Percentiles rank a stretch among this genome's conserved stretches.
Evolutionary conservation across 2,329 filamentous ascomycete species (phyloP).

Genomic region (Cercospora sp.): DNA sequence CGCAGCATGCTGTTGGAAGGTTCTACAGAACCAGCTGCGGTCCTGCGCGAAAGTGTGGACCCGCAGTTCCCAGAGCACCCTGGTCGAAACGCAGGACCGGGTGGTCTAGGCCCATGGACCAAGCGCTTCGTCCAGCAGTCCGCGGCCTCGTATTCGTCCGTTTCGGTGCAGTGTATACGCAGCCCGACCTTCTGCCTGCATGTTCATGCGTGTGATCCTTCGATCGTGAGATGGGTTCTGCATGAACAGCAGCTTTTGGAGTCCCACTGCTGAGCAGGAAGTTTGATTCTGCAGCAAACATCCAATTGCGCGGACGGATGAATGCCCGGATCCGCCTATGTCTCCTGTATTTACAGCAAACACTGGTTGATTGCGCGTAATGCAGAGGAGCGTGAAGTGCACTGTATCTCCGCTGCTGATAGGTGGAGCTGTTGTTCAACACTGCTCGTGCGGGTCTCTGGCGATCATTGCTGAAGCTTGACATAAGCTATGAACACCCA

Average conservation of each 20-base stretch:
- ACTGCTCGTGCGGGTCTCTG: neutral
- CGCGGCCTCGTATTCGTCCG: neutral
- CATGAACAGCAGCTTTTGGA: neutral
- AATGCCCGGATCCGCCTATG: neutral
- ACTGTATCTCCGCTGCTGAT: neutral
- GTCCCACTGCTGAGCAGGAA: neutral
- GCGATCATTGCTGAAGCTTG: neutral
- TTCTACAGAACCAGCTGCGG: conserved; percentile 1
- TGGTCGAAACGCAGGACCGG: neutral
- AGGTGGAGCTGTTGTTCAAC: neutral
- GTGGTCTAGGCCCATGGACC: conserved; percentile 1
- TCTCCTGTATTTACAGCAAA: neutral
- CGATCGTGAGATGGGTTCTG: neutral
- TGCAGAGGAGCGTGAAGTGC: neutral
- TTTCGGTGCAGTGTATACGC: neutral
- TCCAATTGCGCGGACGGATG: neutral
- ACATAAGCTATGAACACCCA: neutral
- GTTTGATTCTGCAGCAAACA: neutral
- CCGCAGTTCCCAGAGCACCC: neutral
- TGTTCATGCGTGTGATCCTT: neutral
- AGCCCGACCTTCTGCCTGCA: neutral
- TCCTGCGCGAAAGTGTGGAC: neutral
- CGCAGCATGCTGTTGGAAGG: neutral
- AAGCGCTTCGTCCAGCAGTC: neutral
- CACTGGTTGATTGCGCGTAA: neutral